A percentile compares a stretch with the other conserved stretches of the same genome.
Evolutionary conservation across 208 protist genomes (phyloP).

Genomic region (Trypanosoma brucei): DNA sequence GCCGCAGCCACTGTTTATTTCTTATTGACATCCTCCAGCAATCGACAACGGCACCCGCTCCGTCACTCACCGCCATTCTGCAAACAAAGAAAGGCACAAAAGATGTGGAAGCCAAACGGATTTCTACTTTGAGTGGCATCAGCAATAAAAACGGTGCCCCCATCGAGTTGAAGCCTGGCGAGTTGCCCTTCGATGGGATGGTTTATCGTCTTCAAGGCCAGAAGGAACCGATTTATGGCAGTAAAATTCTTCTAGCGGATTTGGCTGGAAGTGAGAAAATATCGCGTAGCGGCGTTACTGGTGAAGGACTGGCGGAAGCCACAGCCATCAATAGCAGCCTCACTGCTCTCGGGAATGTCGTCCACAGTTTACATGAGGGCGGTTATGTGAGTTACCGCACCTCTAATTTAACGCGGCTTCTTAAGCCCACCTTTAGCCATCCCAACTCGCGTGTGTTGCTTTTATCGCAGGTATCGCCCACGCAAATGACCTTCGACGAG

Average conservation of each 20-base stretch:
- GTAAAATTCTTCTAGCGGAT: conserved; percentile 80
- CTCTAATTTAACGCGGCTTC: conserved; percentile 62
- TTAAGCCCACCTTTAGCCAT: conserved; percentile 40
- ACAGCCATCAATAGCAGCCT: conserved; percentile 72
- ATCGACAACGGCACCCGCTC: conserved; percentile 49
- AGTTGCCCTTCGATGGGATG: conserved; percentile 82
- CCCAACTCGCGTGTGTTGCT: conserved; percentile 41
- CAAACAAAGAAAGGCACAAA: conserved; percentile 22
- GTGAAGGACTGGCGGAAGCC: conserved; percentile 24
- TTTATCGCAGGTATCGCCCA: conserved; percentile 37
- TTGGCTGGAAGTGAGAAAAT: conserved; percentile 63
- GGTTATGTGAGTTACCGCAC: conserved; percentile 41
- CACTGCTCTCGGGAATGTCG: conserved; percentile 60
- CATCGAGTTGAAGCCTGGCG: conserved; percentile 8
- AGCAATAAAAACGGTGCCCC: background rate
- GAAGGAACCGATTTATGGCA: conserved; percentile 74
- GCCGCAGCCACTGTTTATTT: conserved; percentile 56
- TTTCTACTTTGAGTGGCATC: background rate
- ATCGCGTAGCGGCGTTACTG: conserved; percentile 35
- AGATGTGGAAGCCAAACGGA: conserved; percentile 12
- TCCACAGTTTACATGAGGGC: conserved; percentile 40
- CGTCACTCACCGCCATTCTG: conserved; percentile 47
- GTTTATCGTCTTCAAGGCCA: conserved; percentile 52
- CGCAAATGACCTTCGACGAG: conserved; percentile 31
- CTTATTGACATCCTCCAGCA: conserved; percentile 75